Percentiles rank a stretch among this genome's conserved stretches.
phyloP scores from a whole-genome alignment of 768 basidiomycete species.

The Pholiota microspora region DNA sequence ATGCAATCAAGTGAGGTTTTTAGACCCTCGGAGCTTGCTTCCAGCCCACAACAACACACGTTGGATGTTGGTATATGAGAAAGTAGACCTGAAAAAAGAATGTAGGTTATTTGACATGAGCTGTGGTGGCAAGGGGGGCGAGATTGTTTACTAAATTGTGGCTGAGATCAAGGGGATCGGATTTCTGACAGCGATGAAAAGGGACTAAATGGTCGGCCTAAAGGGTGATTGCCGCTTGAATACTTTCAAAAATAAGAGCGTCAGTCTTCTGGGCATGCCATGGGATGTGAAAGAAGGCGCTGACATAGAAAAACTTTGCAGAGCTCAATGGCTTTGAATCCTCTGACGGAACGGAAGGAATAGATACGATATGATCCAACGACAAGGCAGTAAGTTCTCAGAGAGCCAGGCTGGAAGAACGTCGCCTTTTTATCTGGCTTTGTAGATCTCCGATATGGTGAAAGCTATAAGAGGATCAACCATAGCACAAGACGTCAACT shows the following conservation, averaged over 20 bases:
- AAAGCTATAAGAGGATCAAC: constrained; percentile 4
- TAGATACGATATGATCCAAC: not conserved
- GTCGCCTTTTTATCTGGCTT: constrained; percentile 11
- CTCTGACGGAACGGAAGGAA: not conserved
- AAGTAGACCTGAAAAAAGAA: not conserved
- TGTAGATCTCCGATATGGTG: constrained; percentile 7
- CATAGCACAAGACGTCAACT: constrained; percentile 5
- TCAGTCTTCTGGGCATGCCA: not conserved
- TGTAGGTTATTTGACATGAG: not conserved
- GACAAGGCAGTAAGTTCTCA: not conserved
- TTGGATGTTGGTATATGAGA: not conserved
- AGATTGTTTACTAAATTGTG: not conserved
- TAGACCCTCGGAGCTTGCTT: too few species aligned
- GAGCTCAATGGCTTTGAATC: not conserved
- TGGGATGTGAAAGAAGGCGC: not conserved
- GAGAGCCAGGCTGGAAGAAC: constrained; percentile 9
- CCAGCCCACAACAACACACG: too few species aligned
- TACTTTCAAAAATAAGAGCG: not conserved
- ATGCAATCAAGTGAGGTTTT: not conserved
- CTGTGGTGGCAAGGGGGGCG: not conserved
- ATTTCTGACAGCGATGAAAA: not conserved
- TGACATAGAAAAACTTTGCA: not conserved
- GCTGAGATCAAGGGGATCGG: not conserved
- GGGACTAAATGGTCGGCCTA: not conserved
- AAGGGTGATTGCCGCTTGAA: not conserved